Evolutionary conservation across 2,329 filamentous ascomycete species (phyloP), one percentile per base, ranked within the genome.

Genomic region (Dryadomyces sulphureus): DNA sequence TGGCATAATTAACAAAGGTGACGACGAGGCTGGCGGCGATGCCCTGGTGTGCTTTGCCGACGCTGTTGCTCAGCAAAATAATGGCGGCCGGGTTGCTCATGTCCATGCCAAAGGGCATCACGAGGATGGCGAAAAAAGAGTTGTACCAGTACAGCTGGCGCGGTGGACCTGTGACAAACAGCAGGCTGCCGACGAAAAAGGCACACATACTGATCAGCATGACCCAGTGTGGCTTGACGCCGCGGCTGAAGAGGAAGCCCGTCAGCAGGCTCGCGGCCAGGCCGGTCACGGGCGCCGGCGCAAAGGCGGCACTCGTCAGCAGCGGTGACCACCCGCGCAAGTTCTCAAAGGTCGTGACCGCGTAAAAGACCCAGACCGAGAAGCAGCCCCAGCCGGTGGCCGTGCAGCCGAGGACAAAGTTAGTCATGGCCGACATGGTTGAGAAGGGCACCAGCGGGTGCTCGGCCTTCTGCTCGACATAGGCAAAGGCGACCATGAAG

Each of bases 1-100:
- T 82, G 48, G 71, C 72, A 55, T 84, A 85, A 58, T 85, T 83
- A 50, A 84, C 73, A 11, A 80, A 65, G 0, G 78, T 82, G 48
- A 71, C 77, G 27, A 82, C 73, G 6, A 84, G 57, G 17, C 68
- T 74, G 9, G 65, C 66, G 0, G 61, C 68, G 11, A 70, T 63
- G 4, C 68, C 67, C 53, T 71, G 66, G 46, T 73, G 62, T 38
- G 65, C 59, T 46, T 61, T 63, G 12, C 62, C 56, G 0, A 72
- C 64, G 1, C 62, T 62, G 51, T 81, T 71, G 25, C 69, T 74
- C 8, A 84, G 62, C 25, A 82, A 68, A 12, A 82, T 56, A 0
- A 70, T 79, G 0, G 73, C 75, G 0, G 77, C 72, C 0, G 79
- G 79, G 53, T 80, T 80, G 2, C 67, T 74, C 68, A 81, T 80